Evolutionary conservation across 805 yeast species (phyloP), one percentile per base, ranked within the genome.

Genomic region (Candida sonorensis): DNA sequence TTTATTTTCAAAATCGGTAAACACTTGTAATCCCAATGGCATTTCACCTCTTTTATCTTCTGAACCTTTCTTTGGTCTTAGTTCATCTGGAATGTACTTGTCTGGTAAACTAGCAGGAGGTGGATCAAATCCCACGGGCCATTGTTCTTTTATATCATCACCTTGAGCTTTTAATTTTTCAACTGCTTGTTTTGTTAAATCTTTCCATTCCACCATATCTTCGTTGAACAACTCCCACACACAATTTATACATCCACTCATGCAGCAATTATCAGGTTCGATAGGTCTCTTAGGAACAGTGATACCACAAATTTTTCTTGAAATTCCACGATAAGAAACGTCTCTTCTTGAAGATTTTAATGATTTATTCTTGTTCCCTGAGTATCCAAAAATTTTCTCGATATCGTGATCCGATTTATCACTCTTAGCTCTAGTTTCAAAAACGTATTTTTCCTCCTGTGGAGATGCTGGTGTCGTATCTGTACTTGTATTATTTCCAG

Each of bases 191-290:
- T 57, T 59, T 13, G 94, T 63, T 48, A 65, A 58, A 2, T 41
- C 51, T 47, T 77, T 75, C 95, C 96, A 92, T 21, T 85, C 85
- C 41, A 75, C 78, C 30, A 88, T 49, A 53, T 92, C 97, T 33
- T 90, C 97, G 43, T 81, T 79, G 53, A 75, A 90, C 34, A 84
- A 61, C 47, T 88, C 96, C 97, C 97, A 92, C 2, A 90, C 97
- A 57, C 98, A 90, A 57, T 90, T 87, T 19, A 85, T 77, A 57
- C 98, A 90, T 1, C 98, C 98, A 36, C 92, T 79, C 95, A 87
- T 87, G 57, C 98, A 90, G 56, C 98, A 90, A 55, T 90, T 87
- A 46, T 88, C 95, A 2, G 97, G 97, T 45, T 85, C 95, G 4
- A 61, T 64, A 0, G 98, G 97, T 51, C 69, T 72, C n/a, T 72